Base-by-base conservation (phyloP, 306 rosid species). In the Vicia faba region DNA sequence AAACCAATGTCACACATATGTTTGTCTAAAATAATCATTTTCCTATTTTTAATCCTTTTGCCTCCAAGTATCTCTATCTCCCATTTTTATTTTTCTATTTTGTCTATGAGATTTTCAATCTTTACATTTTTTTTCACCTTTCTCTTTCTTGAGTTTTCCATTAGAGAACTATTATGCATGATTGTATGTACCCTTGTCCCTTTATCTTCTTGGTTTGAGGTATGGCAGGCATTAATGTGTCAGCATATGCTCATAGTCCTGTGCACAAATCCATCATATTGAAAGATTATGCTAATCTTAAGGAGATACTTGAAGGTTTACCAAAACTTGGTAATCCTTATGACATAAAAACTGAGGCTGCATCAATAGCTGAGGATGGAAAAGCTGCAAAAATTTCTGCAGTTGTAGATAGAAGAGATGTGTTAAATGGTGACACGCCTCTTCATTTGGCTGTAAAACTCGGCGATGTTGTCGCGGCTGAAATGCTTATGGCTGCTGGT, bases 371-470 rank as follows among this genome's bases (percentile, higher is more conserved):
- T 7, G 98, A 92, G 76, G 98, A 92, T 53, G 87, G 78, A 61
- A 92, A 89, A 76, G 98, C 86, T n/a, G 82, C 76, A 50, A 53
- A 72, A 11, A 83, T 92, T 6, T 68, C 96, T 12, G 82, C 86
- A 0, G 76, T 82, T 43, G 66, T 86, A 66, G 90, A 92, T 70
- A 79, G 84, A 20, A 84, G 98, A 16, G 96, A 89, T 64, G 98
- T 92, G 26, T 87, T 82, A 0, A 84, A 92, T 54, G 87, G 96
- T 5, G 96, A 89, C 69, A 87, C 93, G 25, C 89, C 98, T 54
- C 91, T 89, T 57, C 98, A 92, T 78, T 69, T 92, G 82, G 89
- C 92, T 61, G 92, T 84, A 5, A 87, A 86, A 64, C 72, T 89
- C 0, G 92, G 89, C 1, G 98, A 92, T 59, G 45, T 64, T 13